Evolutionary conservation across 495 filamentous ascomycete genomes (phyloP), one percentile per base, ranked within the genome.

Genomic region (Aspergillus leporis): DNA sequence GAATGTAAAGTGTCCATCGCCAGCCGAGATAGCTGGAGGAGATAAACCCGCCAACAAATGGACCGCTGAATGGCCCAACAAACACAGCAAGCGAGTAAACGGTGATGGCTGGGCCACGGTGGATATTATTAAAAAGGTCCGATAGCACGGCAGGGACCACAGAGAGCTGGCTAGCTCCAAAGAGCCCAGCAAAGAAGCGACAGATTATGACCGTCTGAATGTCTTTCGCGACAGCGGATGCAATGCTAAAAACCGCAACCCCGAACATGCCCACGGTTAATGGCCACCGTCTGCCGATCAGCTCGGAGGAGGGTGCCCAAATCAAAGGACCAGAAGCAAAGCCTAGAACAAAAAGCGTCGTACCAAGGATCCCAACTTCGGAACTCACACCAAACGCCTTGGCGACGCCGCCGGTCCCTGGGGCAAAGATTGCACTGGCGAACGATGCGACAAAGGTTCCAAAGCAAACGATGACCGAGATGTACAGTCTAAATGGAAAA

Each of bases 361-460:
- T 80, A 13, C 83, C 84, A 1, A 88, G 72, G 0, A 74, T 66
- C 0, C 83, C 74, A 0, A 83, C 78, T 68, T 85, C 82, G 3
- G 51, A 65, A 38, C 77, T 69, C 5, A 87, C 82, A 53, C 66
- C 22, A 58, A 85, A 87, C 40, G 82, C 54, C 1, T 69, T 61
- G 13, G 68, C 40, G 5, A 74, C 64, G 21, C 45, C 41, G 31
- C 36, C 34, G 1, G 68, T 64, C 9, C 68, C 70, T n/a, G 72
- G 34, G 50, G 66, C 70, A 58, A 74, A 74, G 18, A 74, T 55
- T 25, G 73, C 71, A 12, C 70, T 72, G 34, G 71, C 68, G 46
- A 74, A 74, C 5, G 70, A 71, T 18, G 70, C 68, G 41, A 70
- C 71, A 38, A 75, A 64, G 61, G 70, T 71, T 22, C 68, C 73